Conservation (phyloP, 257 asterid species). For the Rehmannia glutinosa region DNA sequence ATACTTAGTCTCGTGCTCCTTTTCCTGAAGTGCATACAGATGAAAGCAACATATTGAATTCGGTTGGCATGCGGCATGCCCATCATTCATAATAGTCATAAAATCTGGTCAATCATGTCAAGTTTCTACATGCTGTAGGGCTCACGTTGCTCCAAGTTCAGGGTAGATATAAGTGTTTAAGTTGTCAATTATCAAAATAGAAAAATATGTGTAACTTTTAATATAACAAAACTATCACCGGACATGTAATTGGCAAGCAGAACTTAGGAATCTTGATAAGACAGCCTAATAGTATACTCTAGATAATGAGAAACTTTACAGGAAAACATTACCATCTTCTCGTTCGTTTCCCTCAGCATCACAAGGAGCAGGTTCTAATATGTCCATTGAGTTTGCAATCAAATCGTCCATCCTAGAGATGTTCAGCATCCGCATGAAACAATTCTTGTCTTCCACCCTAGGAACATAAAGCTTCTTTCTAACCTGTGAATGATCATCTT, state of each 20-base stretch:
- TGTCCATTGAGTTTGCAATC: conserved; percentile 85
- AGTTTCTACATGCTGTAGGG: not conserved
- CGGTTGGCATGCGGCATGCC: too few relatives aligned
- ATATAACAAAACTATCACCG: too few relatives aligned
- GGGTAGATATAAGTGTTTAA: too few relatives aligned
- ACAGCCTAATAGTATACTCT: too few relatives aligned
- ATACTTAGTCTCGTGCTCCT: too few relatives aligned
- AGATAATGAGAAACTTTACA: conserved; percentile 9
- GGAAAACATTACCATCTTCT: conserved; percentile 62
- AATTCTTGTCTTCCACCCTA: conserved; percentile 86
- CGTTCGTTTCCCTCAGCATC: conserved; percentile 79
- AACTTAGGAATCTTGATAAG: too few relatives aligned
- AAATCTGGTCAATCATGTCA: not conserved
- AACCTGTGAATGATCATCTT: conserved; percentile 48
- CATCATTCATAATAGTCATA: not conserved
- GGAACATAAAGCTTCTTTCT: conserved; percentile 88
- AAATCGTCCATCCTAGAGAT: conserved; percentile 74
- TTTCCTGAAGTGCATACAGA: too few relatives aligned
- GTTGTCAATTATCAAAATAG: too few relatives aligned
- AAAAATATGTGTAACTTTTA: too few relatives aligned
- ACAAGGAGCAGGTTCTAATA: conserved; percentile 73
- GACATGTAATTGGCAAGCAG: too few relatives aligned
- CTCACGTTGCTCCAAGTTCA: too few relatives aligned
- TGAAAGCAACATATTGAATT: too few relatives aligned
- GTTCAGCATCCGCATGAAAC: conserved; percentile 92